Evolutionary conservation across 495 filamentous ascomycete genomes (phyloP), one percentile per base, ranked within the genome.

Genomic region (Niebla homalea): DNA sequence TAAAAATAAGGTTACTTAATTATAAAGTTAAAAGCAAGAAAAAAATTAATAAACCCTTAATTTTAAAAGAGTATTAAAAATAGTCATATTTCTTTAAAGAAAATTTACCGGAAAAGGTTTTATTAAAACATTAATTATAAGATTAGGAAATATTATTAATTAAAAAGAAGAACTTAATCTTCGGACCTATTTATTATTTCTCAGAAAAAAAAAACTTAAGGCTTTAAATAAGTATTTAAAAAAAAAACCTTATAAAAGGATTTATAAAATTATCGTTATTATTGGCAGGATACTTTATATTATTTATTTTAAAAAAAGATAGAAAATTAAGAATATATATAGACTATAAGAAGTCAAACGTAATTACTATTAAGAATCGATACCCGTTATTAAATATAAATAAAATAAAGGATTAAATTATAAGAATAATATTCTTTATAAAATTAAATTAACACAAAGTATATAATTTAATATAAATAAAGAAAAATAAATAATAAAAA

Each of bases 121-220:
- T n/a, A n/a, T n/a, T n/a, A n/a, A n/a, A n/a, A n/a, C n/a, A n/a
- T n/a, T n/a, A n/a, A n/a, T n/a, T n/a, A n/a, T n/a, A n/a, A n/a
- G n/a, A n/a, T n/a, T n/a, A n/a, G n/a, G n/a, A n/a, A n/a, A n/a
- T n/a, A n/a, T n/a, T n/a, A n/a, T 46, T 46, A 29, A 7, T 46
- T 46, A 46, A 46, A n/a, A 46, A 25, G 8, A 46, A 46, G 21
- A n/a, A 46, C 23, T 25, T 18, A 21, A 46, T 46, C 5, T 46
- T 46, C 18, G 18, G 22, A 46, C 18, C 18, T 46, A 46, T 46
- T 18, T 48, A 48, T 37, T 36, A 48, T 8, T 48, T 48, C 36
- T 48, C 26, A n/a, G n/a, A 38, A 38, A 48, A 48, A 48, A 12
- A 36, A 26, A 48, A 48, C 46, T 48, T 36, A 48, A 36, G 22